Conservation (phyloP, 2,329 filamentous ascomycete genomes). For the Phialocephala sp. region DNA sequence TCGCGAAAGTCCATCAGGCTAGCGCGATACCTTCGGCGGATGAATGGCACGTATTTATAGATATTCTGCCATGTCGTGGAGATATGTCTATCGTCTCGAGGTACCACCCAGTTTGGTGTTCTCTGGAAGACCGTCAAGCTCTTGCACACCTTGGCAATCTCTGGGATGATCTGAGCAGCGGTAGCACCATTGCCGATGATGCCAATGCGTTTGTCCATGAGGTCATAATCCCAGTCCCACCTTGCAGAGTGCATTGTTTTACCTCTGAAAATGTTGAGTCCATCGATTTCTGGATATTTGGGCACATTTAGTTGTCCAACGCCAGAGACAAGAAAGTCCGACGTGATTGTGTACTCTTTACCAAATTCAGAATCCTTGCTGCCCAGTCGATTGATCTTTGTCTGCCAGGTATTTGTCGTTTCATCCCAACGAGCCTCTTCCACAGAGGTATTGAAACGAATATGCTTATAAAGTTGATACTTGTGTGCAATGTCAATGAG, state of each 20-base stretch:
- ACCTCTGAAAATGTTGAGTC: constrained; percentile 52
- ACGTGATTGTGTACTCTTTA: constrained; percentile 56
- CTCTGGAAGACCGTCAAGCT: constrained; percentile 61
- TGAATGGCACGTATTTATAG: constrained; percentile 52
- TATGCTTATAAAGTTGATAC: constrained; percentile 59
- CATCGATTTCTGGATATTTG: constrained; percentile 55
- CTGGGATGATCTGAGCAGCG: constrained; percentile 63
- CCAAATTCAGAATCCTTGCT: constrained; percentile 61
- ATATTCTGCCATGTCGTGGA: constrained; percentile 37
- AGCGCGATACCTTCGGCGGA: constrained; percentile 56
- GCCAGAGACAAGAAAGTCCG: constrained; percentile 61
- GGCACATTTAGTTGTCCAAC: constrained; percentile 65
- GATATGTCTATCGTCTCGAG: constrained; percentile 55
- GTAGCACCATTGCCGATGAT: constrained; percentile 66
- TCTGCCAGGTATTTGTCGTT: constrained; percentile 54
- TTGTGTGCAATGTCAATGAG: constrained; percentile 58
- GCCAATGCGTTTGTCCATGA: constrained; percentile 60
- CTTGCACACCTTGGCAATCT: constrained; percentile 56
- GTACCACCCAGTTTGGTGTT: constrained; percentile 64
- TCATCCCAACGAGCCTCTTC: constrained; percentile 61
- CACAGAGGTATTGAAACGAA: constrained; percentile 62
- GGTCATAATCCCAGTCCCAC: constrained; percentile 64
- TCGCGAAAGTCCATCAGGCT: constrained; percentile 62
- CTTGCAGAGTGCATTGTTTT: constrained; percentile 58
- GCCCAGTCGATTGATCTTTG: constrained; percentile 53